phyloP scores from a whole-genome alignment of 192 early-diverging fungal species.

The Coemansia sp. region DNA sequence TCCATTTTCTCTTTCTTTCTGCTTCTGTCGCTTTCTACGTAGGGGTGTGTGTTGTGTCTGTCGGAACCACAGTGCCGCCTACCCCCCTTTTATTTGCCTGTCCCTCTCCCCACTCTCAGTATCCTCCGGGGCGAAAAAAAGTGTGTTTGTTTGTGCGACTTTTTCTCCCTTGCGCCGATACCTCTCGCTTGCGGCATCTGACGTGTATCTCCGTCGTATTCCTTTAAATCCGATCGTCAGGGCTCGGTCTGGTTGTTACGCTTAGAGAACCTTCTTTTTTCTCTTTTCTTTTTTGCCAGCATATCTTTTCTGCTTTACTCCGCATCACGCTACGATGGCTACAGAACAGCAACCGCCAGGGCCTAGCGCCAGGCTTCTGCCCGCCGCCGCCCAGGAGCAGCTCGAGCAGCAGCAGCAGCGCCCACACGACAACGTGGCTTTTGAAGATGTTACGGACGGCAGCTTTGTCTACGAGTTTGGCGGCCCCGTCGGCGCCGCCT shows the following conservation, averaged over 20 bases:
- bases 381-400: background rate
- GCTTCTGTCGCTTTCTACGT: background rate
- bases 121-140: background rate
- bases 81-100: background rate
- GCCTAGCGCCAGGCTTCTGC: background rate
- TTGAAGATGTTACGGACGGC: constrained; percentile 62
- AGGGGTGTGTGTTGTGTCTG: constrained; percentile 2
- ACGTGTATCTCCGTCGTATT: too few relatives aligned
- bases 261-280: background rate
- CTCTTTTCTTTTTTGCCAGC: background rate
- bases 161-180: background rate
- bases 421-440: constrained; percentile 53
- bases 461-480: constrained; percentile 75
- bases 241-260: too few relatives aligned
- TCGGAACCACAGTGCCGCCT: background rate
- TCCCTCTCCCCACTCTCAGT: background rate
- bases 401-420: constrained; percentile 5
- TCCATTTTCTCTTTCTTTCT: background rate
- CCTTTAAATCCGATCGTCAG: too few relatives aligned
- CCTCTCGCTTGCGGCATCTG: background rate
- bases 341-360: background rate
- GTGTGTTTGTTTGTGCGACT: background rate
- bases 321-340: background rate
- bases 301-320: background rate
- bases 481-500: constrained; percentile 66